A percentile compares a stretch with the other conserved stretches of the same genome.
Evolutionary conservation across 2,329 filamentous ascomycete species (phyloP).

Genomic region (Bipolaris sorokiniana): DNA sequence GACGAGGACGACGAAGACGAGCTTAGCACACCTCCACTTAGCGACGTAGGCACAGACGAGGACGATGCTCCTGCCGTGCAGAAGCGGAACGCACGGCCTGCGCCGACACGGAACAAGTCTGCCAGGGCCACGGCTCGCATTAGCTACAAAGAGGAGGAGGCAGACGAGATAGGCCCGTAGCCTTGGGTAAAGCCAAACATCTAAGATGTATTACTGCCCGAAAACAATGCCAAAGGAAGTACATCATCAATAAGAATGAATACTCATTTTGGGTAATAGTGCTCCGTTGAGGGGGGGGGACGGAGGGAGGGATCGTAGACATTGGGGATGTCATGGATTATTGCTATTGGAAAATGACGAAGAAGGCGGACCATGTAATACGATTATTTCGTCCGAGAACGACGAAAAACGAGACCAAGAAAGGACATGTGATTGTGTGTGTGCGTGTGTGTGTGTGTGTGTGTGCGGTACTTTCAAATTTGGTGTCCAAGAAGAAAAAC

Average conservation of each 20-base stretch:
- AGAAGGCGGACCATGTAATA: no score
- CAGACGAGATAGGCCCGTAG: constrained; percentile 37
- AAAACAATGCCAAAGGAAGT: no score
- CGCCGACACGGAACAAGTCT: constrained; percentile 36
- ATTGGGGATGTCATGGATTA: no score
- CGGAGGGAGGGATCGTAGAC: no score
- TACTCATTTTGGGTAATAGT: no score
- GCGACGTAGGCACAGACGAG: constrained; percentile 46
- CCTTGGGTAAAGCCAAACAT: neutral
- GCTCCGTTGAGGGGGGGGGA: no score
- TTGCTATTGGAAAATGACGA: no score
- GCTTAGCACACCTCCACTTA: constrained; percentile 47
- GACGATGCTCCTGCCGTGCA: constrained; percentile 29
- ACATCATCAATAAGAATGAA: no score
- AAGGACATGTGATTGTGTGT: neutral
- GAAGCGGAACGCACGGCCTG: constrained; percentile 33
- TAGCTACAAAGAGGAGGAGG: constrained; percentile 47
- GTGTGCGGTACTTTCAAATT: neutral
- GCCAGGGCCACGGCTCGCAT: constrained; percentile 33
- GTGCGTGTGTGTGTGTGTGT: neutral
- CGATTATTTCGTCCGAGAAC: no score
- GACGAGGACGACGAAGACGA: constrained; percentile 46
- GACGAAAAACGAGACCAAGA: no score
- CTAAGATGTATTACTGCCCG: neutral
- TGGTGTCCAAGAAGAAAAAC: constrained; percentile 1